Evolutionary conservation across 179 eudicot genomes (phyloP).

Genomic region (Monotropa hypopitys): DNA sequence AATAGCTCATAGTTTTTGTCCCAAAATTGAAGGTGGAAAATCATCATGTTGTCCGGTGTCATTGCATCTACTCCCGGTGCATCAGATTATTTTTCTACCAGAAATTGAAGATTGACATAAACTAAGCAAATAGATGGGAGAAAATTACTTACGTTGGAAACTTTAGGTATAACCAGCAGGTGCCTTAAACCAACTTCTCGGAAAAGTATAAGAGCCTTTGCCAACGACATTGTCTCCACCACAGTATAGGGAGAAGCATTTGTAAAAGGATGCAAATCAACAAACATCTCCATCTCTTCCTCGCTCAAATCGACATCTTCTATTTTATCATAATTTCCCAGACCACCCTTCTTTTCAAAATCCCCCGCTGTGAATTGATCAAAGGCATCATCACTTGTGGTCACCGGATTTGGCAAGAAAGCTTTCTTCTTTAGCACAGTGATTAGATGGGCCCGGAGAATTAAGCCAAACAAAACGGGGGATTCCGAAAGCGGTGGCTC

Average conservation of each 20-base stretch:
- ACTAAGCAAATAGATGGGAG: neutral
- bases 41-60: neutral
- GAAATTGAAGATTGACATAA: neutral
- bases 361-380: conserved; percentile 48
- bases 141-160: conserved; percentile 39
- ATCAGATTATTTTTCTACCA: neutral
- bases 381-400: conserved; percentile 26
- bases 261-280: conserved; percentile 74
- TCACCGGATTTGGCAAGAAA: conserved; percentile 32
- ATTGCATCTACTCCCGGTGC: neutral
- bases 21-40: neutral
- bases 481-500: conserved; percentile 38
- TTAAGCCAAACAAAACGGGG: conserved; percentile 54
- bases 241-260: conserved; percentile 85
- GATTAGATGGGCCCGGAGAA: conserved; percentile 66
- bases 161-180: conserved; percentile 59
- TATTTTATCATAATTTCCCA: conserved; percentile 37
- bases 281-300: conserved; percentile 82
- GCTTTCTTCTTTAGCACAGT: conserved; percentile 63
- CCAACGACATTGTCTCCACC: conserved; percentile 83
- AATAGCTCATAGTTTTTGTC: neutral
- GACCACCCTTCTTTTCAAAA: conserved; percentile 60
- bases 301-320: conserved; percentile 46
- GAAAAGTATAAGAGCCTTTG: conserved; percentile 77
- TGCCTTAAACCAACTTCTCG: conserved; percentile 89